Conservation (phyloP, 2,329 filamentous ascomycete genomes). For the Dactylonectria estremocensis region DNA sequence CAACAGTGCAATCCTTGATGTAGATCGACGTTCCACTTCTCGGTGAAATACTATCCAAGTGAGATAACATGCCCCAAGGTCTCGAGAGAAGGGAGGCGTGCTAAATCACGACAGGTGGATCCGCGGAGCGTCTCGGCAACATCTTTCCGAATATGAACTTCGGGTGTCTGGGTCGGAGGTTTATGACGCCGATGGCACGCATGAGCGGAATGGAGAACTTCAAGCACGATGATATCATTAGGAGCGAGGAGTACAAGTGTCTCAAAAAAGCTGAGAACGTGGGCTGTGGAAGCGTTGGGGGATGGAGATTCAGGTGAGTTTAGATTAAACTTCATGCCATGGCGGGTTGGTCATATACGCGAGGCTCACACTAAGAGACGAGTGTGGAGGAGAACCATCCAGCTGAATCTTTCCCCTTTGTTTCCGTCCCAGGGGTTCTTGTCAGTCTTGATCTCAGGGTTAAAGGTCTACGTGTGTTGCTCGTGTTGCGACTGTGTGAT, state of each 20-base stretch:
- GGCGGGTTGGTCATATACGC: too few species aligned
- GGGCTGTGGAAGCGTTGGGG: too few species aligned
- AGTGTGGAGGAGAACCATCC: too few species aligned
- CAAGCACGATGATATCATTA: not conserved
- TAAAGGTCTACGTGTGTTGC: not conserved
- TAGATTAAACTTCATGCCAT: too few species aligned
- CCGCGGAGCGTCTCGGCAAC: not conserved
- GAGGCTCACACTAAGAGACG: too few species aligned
- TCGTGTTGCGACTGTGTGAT: not conserved
- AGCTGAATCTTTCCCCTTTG: not conserved
- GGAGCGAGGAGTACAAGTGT: too few species aligned
- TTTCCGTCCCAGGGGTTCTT: not conserved
- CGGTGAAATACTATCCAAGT: not conserved
- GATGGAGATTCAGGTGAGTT: too few species aligned
- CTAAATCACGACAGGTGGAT: not conserved
- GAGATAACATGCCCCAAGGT: not conserved
- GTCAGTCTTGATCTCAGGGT: not conserved
- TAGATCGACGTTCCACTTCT: not conserved
- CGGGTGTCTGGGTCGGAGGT: constrained; percentile 1
- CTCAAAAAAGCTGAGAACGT: too few species aligned
- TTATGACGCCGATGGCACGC: not conserved
- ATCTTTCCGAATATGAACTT: not conserved
- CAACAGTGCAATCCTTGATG: not conserved
- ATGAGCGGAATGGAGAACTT: constrained; percentile 8
- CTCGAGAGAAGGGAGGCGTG: not conserved